Percentiles rank a stretch among this genome's conserved stretches.
Evolutionary conservation across 495 filamentous ascomycete species (phyloP).

Genomic region (Neurospora intermedia): DNA sequence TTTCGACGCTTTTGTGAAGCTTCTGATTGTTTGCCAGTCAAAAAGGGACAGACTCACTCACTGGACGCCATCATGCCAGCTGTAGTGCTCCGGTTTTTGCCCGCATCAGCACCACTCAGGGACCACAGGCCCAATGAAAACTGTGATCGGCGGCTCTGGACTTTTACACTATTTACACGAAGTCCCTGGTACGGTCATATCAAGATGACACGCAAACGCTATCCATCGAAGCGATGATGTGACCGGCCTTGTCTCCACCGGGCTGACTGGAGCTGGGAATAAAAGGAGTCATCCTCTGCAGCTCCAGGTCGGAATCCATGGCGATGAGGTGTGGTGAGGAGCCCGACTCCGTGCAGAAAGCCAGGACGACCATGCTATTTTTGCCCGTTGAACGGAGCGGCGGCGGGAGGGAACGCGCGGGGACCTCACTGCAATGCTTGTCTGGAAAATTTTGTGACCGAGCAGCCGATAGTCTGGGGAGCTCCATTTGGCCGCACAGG

Average conservation of each 20-base stretch:
- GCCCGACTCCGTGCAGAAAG: neutral
- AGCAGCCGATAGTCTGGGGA: neutral
- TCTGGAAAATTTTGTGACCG: neutral
- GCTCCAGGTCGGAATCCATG: neutral
- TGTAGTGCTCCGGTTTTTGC: neutral
- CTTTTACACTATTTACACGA: neutral
- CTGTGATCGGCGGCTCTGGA: neutral
- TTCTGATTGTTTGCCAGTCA: neutral
- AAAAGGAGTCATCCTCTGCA: neutral
- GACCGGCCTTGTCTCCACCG: slow-evolving; percentile 7
- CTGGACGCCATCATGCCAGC: neutral
- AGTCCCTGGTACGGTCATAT: neutral
- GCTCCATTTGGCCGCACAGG: neutral
- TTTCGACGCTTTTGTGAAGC: neutral
- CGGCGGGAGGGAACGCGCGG: neutral
- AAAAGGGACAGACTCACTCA: neutral
- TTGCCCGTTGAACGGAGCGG: neutral
- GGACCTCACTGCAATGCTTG: neutral
- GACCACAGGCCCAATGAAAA: neutral
- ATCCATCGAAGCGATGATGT: slow-evolving; percentile 14
- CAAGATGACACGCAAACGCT: slow-evolving; percentile 1
- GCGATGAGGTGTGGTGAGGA: neutral
- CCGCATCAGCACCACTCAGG: neutral
- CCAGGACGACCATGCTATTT: neutral
- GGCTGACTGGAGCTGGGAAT: neutral